A percentile compares a stretch with the other conserved stretches of the same genome.
Evolutionary conservation across 2,329 filamentous ascomycete genomes (phyloP).

Genomic region (Chrysosphaeria jannelii): DNA sequence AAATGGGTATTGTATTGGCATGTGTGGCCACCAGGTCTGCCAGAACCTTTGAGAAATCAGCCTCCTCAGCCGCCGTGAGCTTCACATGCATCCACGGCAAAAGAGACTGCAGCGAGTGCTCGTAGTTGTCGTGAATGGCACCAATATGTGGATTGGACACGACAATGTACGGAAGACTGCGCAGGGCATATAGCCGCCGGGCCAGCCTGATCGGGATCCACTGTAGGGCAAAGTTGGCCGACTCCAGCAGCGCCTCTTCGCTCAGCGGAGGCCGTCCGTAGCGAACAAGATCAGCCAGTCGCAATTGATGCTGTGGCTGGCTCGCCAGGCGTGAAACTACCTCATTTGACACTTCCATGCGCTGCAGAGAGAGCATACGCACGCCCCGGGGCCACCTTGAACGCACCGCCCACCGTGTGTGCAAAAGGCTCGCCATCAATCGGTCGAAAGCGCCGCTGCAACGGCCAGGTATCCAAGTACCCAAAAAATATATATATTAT

Average conservation of each 20-base stretch:
- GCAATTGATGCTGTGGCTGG: conserved; percentile 51
- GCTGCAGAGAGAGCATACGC: no score
- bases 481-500: no score
- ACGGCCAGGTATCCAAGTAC: no score
- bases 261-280: conserved; percentile 64
- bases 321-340: conserved; percentile 50
- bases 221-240: conserved; percentile 83
- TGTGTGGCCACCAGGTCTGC: conserved; percentile 90
- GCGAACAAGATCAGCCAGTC: conserved; percentile 64
- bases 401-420: no score
- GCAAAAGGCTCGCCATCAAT: no score
- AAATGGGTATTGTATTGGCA: conserved; percentile 72
- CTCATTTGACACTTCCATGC: no score
- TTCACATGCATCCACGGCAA: conserved; percentile 31
- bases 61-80: conserved; percentile 30
- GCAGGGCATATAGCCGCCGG: conserved; percentile 72
- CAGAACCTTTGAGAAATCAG: conserved; percentile 71
- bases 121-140: conserved; percentile 85
- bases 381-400: no score
- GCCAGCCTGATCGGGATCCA: conserved; percentile 79
- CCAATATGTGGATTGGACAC: conserved; percentile 92
- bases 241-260: conserved; percentile 49
- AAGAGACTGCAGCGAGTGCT: conserved; percentile 72
- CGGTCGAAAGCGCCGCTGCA: no score
- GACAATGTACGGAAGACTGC: conserved; percentile 88